Evolutionary conservation across 2,329 filamentous ascomycete species (phyloP).

Genomic region (Fusarium austroafricanum): DNA sequence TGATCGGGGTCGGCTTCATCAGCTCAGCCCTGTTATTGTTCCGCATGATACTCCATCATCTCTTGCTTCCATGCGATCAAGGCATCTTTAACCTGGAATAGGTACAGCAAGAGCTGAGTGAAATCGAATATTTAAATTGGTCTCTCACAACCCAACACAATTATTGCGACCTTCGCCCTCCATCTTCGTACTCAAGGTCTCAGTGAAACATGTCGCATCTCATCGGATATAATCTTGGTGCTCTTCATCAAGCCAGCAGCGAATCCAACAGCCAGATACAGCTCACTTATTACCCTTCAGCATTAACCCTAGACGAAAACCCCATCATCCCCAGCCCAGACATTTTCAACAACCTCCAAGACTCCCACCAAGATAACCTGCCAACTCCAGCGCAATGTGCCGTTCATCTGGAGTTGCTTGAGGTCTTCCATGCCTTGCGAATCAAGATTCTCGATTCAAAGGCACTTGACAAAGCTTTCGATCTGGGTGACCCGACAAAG

Average conservation of each 20-base stretch:
- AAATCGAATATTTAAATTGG: background rate
- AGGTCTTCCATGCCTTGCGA: constrained; percentile 66
- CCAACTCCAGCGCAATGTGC: constrained; percentile 55
- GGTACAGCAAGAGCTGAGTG: background rate
- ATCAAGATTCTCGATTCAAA: constrained; percentile 27
- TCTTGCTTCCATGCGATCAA: background rate
- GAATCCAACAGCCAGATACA: constrained; percentile 4
- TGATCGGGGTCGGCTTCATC: background rate
- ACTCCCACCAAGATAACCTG: constrained; percentile 2
- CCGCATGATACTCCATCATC: constrained; percentile 7
- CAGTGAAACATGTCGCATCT: constrained; percentile 29
- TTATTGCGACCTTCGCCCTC: background rate
- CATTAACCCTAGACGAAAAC: constrained; percentile 11
- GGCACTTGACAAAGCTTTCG: constrained; percentile 27
- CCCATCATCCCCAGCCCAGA: constrained; percentile 30
- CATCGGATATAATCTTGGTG: constrained; percentile 20
- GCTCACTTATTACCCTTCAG: constrained; percentile 10
- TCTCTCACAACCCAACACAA: background rate
- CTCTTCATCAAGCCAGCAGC: constrained; percentile 20
- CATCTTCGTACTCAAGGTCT: background rate
- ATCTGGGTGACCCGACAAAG: constrained; percentile 13
- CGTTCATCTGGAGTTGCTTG: constrained; percentile 69
- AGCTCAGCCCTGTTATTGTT: background rate
- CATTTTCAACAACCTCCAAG: constrained; percentile 13
- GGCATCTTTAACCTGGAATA: background rate